phyloP scores from a whole-genome alignment of 192 early-diverging fungal species.

The Backusella luteola region DNA sequence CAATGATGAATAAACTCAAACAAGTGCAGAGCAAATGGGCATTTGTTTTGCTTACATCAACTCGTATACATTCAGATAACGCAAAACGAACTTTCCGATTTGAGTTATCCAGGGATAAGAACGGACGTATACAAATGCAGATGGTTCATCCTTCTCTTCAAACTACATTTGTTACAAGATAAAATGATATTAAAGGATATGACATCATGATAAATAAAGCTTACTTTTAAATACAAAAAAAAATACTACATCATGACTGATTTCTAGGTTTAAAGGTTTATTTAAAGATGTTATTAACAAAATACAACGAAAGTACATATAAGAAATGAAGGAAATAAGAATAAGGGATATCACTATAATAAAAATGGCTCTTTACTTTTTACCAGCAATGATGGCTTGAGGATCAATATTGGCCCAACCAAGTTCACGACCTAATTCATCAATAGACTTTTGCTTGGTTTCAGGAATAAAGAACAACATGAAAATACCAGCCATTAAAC shows the following conservation, averaged over 20 bases:
- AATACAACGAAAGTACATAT: neutral
- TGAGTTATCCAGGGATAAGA: neutral
- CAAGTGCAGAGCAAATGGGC: neutral
- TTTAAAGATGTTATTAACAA: neutral
- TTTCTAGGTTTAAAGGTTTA: neutral
- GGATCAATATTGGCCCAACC: slow-evolving; percentile 20
- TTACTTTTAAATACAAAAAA: neutral
- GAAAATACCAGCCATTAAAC: slow-evolving; percentile 36
- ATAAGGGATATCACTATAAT: neutral
- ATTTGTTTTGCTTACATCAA: neutral
- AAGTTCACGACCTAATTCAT: slow-evolving; percentile 49
- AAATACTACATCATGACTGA: neutral
- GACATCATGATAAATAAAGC: too few relatives aligned
- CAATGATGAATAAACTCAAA: neutral
- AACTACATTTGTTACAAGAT: neutral
- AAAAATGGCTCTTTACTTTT: neutral
- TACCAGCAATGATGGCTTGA: neutral
- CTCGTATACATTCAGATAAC: neutral
- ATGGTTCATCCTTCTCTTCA: neutral
- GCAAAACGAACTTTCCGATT: slow-evolving; percentile 2
- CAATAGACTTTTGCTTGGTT: slow-evolving; percentile 56
- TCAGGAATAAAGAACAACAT: slow-evolving; percentile 49
- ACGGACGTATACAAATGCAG: neutral
- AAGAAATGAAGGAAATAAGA: neutral
- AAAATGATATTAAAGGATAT: neutral